Percentiles rank a stretch among this genome's conserved stretches.
phyloP scores from a whole-genome alignment of 2,329 filamentous ascomycete genomes.

The Aspergillaceae sp. region DNA sequence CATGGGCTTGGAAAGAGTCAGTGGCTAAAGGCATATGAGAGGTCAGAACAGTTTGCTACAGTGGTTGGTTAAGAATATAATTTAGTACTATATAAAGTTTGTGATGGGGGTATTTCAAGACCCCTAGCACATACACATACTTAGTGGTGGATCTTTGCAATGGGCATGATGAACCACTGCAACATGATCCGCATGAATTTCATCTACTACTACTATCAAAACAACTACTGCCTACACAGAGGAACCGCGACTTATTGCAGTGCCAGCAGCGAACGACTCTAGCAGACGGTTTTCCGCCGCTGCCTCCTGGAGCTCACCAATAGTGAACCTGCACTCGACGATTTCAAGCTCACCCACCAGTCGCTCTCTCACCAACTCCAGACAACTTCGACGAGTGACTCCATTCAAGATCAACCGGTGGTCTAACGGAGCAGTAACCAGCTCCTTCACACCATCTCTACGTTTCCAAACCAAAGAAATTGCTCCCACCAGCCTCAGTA shows the following conservation, averaged over 20 bases:
- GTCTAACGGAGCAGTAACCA: conserved; percentile 72
- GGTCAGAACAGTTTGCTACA: no score
- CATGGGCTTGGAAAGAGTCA: background rate
- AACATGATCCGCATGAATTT: no score
- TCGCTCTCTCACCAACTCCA: conserved; percentile 56
- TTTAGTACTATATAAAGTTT: no score
- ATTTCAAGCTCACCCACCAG: conserved; percentile 60
- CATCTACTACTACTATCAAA: background rate
- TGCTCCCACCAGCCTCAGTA: conserved; percentile 79
- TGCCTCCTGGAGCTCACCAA: conserved; percentile 63
- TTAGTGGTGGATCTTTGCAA: conserved; percentile 4
- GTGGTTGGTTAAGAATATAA: no score
- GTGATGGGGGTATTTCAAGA: no score
- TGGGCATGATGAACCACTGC: conserved; percentile 6
- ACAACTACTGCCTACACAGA: background rate
- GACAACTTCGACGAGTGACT: conserved; percentile 65
- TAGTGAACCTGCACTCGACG: conserved; percentile 70
- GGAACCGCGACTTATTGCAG: conserved; percentile 41
- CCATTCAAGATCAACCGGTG: conserved; percentile 75
- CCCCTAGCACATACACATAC: background rate
- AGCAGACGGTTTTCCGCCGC: conserved; percentile 61
- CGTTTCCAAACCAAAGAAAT: conserved; percentile 69
- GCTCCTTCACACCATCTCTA: conserved; percentile 47
- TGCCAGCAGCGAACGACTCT: conserved; percentile 77
- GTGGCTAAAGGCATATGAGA: background rate